Evolutionary conservation across 164 flowering plant genomes (phyloP).

Genomic region (Vitis labrusca): DNA sequence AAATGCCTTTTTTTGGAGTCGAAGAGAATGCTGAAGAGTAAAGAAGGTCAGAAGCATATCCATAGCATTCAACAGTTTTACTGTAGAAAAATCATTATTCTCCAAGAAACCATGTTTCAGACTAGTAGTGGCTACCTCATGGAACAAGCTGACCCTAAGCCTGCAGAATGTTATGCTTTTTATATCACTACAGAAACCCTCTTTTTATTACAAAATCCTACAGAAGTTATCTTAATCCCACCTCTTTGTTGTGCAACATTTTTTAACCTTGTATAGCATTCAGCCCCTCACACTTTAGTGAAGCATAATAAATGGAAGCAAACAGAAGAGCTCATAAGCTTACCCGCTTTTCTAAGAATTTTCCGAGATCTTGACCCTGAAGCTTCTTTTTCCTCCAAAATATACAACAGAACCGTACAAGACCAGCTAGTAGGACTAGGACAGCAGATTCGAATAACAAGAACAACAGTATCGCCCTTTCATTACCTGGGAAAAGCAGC

Average conservation of each 20-base stretch:
- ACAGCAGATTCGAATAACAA: slow-evolving; percentile 60
- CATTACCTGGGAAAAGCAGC: slow-evolving; percentile 47
- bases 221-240: too few relatives aligned
- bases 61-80: neutral
- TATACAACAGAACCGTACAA: slow-evolving; percentile 69
- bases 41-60: neutral
- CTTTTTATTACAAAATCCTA: too few relatives aligned
- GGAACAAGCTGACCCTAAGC: too few relatives aligned
- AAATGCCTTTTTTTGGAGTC: slow-evolving; percentile 51
- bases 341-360: slow-evolving; percentile 77
- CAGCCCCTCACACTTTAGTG: too few relatives aligned
- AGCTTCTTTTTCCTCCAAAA: slow-evolving; percentile 89
- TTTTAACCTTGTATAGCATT: too few relatives aligned
- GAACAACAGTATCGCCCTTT: slow-evolving; percentile 55
- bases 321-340: slow-evolving; percentile 7
- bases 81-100: too few relatives aligned
- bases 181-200: too few relatives aligned
- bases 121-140: too few relatives aligned
- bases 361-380: slow-evolving; percentile 56
- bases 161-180: too few relatives aligned
- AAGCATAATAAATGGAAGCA: neutral
- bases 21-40: slow-evolving; percentile 61
- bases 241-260: too few relatives aligned
- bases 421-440: slow-evolving; percentile 46
- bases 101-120: too few relatives aligned